A percentile compares a stretch with the other conserved stretches of the same genome.
phyloP scores from a whole-genome alignment of 2,329 filamentous ascomycete species.

The Fusarium pseudonygamai region DNA sequence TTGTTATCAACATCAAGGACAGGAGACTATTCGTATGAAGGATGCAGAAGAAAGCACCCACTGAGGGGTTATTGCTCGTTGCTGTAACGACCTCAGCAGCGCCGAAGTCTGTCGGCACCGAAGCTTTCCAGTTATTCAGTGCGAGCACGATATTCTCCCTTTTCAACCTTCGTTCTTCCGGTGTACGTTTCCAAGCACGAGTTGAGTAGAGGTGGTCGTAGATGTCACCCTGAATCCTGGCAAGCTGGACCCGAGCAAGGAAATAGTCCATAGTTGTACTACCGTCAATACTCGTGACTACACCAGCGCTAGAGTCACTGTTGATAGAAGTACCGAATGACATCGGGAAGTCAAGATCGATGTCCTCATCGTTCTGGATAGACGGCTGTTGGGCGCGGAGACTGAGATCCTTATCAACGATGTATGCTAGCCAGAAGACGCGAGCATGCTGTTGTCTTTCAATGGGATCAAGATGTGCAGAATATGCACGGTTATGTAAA shows the following conservation, averaged over 20 bases:
- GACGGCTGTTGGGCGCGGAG: constrained; percentile 4
- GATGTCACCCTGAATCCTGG: neutral
- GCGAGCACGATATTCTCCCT: neutral
- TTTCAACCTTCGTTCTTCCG: neutral
- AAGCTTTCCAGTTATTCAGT: neutral
- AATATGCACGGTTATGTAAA: neutral
- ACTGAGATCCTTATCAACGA: constrained; percentile 2
- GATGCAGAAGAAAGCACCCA: neutral
- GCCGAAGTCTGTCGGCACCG: neutral
- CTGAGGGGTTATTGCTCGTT: neutral
- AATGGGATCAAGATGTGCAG: neutral
- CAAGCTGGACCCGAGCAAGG: neutral
- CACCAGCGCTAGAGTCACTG: neutral
- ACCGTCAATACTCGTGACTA: neutral
- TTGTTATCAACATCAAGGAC: neutral
- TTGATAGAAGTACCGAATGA: neutral
- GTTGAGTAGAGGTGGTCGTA: constrained; percentile 2
- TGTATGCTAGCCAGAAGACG: constrained; percentile 11
- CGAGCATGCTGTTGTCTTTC: neutral
- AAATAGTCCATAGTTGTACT: neutral
- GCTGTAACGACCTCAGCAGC: neutral
- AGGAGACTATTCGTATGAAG: constrained; percentile 3
- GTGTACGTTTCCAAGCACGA: neutral
- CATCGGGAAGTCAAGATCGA: neutral
- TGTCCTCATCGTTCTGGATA: constrained; percentile 1